Evolutionary conservation across 305 asterid genomes (phyloP), one percentile per base, ranked within the genome.

Genomic region (Euphrasia arctica): DNA sequence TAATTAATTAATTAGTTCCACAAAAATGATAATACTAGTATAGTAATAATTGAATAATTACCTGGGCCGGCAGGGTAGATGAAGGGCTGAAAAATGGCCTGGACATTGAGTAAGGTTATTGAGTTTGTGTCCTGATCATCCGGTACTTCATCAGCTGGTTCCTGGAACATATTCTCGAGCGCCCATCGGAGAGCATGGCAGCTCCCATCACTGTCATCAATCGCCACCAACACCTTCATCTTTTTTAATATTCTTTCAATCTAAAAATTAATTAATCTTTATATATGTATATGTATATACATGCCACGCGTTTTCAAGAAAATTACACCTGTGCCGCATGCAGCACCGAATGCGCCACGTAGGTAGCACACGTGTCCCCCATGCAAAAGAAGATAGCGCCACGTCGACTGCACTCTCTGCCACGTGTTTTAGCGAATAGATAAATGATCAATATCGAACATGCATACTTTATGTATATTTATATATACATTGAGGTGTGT

Each of bases 121-220:
- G 57, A 43, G 63, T 57, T 51, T 9, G 71, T 48, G 8, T 31
- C 5, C 15, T 36, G 57, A 3, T 67, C 27, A 9, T 67, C 66
- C 60, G 39, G 39, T 2, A 31, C 45, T 9, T 41, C 47, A 3
- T 41, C 11, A 5, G 31, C 12, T 55, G 12, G 15, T 57, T 8
- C 62, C 28, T 25, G 47, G 57, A 78, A 67, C 47, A 85, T 18
- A 28, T 74, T 58, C 9, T 85, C 85, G 25, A 85, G 74, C 31
- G 80, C 81, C 96, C 93, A 85, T 14, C 55, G 76, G 47, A 88
- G 78, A 1, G 93, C 91, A 6, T 80, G 68, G 64, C 82, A 80
- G 72, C 93, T 83, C 61, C 74, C 83, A 11, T 85, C 88, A 54
- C 90, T 83, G 31, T 83, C 89, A 50, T 85, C 93, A 4, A 85